Base-by-base conservation (phyloP, 1,284 basidiomycete genomes). In the Anthracocystis panici-leucophaei region DNA sequence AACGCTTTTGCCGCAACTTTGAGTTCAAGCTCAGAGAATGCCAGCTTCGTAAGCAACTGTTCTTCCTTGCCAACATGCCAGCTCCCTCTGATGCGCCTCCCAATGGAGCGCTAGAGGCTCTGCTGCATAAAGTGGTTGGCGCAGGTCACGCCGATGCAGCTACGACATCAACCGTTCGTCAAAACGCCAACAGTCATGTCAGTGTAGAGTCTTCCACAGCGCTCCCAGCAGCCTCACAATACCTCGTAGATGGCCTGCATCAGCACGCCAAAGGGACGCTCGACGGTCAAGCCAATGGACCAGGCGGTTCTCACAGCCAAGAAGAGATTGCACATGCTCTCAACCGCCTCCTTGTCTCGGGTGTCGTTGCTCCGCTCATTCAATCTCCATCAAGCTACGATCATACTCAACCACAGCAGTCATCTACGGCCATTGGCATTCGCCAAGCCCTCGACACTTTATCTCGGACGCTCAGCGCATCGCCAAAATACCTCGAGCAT, bases 401-500 rank as follows among this genome's bases (percentile, higher is more conserved):
- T 31, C 25, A 53, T 25, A 25, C 16, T 10, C 25, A 57, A 41
- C 40, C 40, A 18, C 65, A 62, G 3, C 46, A 54, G 11, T 12
- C 40, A 20, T 23, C 45, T 8, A 42, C 50, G 2, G 42, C 40
- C 27, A 58, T 72, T 20, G 58, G 58, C n/a, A 41, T 72, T 14
- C 45, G 52, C 21, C 74, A 69, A 45, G 69, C 60, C 1, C 57
- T 76, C 45, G 74, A 76, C 7, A 69, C 74, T 6, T 35, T 76
- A 16, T 60, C 61, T 16, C 50, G 46, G 5, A 60, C 65, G 9
- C 58, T 76, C 20, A 29, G 45, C 21, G 35, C 61, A n/a, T 66
- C 65, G n/a, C 74, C 74, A 14, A 76, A 76, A 41, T 72, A 60
- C 40, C 62, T 76, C 29, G 74, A 76, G 41, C 74, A 76, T 25